phyloP scores from a whole-genome alignment of 1,284 basidiomycete genomes.

The Tetrapyrgos nigripes region DNA sequence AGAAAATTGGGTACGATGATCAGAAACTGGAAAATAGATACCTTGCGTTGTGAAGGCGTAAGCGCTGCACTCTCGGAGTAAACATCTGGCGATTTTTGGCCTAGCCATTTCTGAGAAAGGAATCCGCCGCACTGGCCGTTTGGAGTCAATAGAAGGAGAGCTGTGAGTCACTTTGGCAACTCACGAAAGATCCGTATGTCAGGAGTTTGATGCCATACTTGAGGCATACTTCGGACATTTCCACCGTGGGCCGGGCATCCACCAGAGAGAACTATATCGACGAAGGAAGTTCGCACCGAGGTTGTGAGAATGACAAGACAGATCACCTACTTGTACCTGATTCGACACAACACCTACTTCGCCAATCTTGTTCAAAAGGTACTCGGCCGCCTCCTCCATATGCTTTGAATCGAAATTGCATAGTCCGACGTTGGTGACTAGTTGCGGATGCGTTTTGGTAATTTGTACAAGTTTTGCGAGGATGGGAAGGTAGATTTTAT shows the following conservation, averaged over 20 bases:
- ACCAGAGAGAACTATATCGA: conserved; percentile 55
- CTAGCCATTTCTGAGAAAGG: conserved; percentile 62
- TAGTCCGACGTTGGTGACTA: conserved; percentile 61
- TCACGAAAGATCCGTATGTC: conserved; percentile 67
- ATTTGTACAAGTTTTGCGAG: conserved; percentile 51
- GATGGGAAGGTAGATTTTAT: conserved; percentile 60
- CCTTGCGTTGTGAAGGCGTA: conserved; percentile 71
- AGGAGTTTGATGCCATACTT: conserved; percentile 62
- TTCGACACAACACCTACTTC: conserved; percentile 65
- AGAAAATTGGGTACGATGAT: background rate
- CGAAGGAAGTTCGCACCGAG: background rate
- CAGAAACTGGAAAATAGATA: conserved; percentile 21
- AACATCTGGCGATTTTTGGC: conserved; percentile 56
- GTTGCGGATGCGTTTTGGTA: conserved; percentile 38
- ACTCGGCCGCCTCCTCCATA: conserved; percentile 64
- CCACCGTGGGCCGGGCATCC: conserved; percentile 61
- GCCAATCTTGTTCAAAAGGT: conserved; percentile 37
- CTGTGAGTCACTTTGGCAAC: conserved; percentile 25
- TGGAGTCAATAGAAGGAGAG: background rate
- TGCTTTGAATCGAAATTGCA: conserved; percentile 65
- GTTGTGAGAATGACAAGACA: background rate
- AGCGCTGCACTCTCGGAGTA: conserved; percentile 47
- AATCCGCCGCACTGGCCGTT: conserved; percentile 64
- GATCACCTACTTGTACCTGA: conserved; percentile 60
- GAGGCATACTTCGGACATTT: conserved; percentile 62